Conservation (phyloP, 2,329 filamentous ascomycete genomes). For the Alternaria conjuncta region DNA sequence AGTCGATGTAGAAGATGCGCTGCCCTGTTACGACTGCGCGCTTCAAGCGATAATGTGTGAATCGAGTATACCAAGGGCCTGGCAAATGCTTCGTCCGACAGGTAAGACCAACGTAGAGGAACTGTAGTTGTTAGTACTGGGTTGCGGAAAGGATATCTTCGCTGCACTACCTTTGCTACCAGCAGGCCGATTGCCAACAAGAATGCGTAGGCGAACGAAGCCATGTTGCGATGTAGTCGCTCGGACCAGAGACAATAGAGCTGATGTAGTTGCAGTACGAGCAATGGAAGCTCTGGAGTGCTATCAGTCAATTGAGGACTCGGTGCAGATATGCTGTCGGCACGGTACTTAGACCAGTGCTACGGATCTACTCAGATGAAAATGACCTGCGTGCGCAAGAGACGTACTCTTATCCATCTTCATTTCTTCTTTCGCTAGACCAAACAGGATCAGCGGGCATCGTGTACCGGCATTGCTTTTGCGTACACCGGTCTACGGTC, state of each 20-base stretch:
- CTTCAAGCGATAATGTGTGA: constrained; percentile 47
- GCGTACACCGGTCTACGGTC: not conserved
- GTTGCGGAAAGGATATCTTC: not conserved
- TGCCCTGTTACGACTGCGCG: constrained; percentile 46
- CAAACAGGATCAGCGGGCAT: not conserved
- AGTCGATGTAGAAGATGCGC: constrained; percentile 50
- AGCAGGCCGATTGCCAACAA: not conserved
- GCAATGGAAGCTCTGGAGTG: not conserved
- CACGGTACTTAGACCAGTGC: not conserved
- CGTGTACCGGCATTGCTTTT: not conserved
- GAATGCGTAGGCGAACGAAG: not conserved
- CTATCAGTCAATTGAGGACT: not conserved
- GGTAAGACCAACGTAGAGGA: constrained; percentile 31
- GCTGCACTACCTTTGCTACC: not conserved
- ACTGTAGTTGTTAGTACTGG: constrained; percentile 14
- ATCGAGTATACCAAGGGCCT: constrained; percentile 42
- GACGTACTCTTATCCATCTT: not conserved
- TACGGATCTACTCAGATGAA: not conserved
- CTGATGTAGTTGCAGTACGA: not conserved
- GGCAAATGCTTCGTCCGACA: constrained; percentile 37
- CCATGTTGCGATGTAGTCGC: not conserved
- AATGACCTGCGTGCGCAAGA: not conserved
- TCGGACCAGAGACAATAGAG: not conserved
- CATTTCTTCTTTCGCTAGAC: not conserved
- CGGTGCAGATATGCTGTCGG: not conserved